These are phyloP conservation scores for Sechiopsis laciniata DNA, from an alignment of 306 rosid genomes.

Conservation along the genomic window DNA sequence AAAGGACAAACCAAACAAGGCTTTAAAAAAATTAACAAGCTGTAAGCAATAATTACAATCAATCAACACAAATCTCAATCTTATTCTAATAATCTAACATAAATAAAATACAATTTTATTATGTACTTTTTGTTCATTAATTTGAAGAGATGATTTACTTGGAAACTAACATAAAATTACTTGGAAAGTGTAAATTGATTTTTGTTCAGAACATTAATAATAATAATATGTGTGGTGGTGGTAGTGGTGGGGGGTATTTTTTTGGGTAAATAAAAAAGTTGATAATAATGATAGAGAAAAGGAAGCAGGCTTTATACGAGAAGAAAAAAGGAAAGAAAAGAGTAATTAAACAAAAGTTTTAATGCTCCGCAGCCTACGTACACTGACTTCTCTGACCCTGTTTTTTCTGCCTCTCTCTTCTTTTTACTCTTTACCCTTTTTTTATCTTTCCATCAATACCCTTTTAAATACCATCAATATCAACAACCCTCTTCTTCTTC, in stretches of 20 bases:
- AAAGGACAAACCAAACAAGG: too few relatives aligned
- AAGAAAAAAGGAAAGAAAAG: background rate
- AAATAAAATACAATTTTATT: too few relatives aligned
- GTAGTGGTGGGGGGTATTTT: background rate
- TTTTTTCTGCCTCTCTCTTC: background rate
- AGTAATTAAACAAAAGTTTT: background rate
- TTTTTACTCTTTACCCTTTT: constrained; percentile 8
- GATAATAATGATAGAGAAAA: background rate
- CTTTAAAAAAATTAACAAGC: too few relatives aligned
- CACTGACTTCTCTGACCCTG: background rate
- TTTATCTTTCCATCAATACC: background rate
- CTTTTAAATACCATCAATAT: background rate
- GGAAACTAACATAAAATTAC: too few relatives aligned
- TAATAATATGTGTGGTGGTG: background rate
- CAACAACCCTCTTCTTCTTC: too few relatives aligned
- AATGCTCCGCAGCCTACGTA: background rate
- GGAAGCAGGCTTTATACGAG: constrained; percentile 13
- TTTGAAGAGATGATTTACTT: too few relatives aligned
- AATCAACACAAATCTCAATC: too few relatives aligned
- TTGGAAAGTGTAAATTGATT: too few relatives aligned
- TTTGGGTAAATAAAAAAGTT: background rate
- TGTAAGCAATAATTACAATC: too few relatives aligned
- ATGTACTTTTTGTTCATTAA: too few relatives aligned
- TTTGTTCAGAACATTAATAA: too few relatives aligned
- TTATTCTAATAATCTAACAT: too few relatives aligned